Evolutionary conservation across 192 early-diverging fungal species (phyloP), one percentile per base, ranked within the genome.

Genomic region (Chytriomyces confervae): DNA sequence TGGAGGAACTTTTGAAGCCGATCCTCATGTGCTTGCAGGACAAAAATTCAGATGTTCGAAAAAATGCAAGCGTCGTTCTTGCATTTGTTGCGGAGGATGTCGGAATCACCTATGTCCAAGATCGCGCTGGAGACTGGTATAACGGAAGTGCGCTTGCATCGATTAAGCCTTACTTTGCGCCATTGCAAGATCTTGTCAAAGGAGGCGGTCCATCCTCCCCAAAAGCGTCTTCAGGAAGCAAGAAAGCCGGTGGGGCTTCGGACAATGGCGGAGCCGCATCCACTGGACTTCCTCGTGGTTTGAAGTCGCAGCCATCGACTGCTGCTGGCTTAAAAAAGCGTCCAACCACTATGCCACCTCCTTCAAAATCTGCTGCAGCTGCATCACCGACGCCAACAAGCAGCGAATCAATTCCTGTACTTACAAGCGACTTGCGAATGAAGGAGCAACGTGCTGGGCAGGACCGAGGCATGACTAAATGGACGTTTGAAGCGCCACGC

Each of bases 1-100:
- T 94, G 16, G 77, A 83, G 23, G 66, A 82, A 4, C 81, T 97
- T 7, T 83, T 96, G 6, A 84, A 87, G 62, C 89, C 93, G 9
- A 83, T 94, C 27, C 83, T 99, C 16, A 82, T 90, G 5, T 96
- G 94, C 75, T 72, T 97, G 62, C 94, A 96, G 79, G 98, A 99
- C 78, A 91, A 92, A 45, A 95, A 92, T 67, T 84, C 86, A 2
- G 96, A 97, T 16, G 96, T 98, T 16, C 92, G 98, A 53, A 97
- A 97, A 76, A 86, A 88, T 10, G 95, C 95, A 0, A 91, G 93
- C 61, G 79, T 84, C 2, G 87, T 92, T 50, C 82, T 99, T 50
- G 85, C 84, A 11, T 85, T 89, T 24, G 76, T 96, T 8, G 90
- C 95, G 27, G 77, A 76, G 3, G 89, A 82, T 76, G 93, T 91